A percentile compares a stretch with the other conserved stretches of the same genome.
These are phyloP conservation scores for Colletotrichum tabaci DNA, from an alignment of 2,329 filamentous ascomycete species.

Conservation along the genomic window DNA sequence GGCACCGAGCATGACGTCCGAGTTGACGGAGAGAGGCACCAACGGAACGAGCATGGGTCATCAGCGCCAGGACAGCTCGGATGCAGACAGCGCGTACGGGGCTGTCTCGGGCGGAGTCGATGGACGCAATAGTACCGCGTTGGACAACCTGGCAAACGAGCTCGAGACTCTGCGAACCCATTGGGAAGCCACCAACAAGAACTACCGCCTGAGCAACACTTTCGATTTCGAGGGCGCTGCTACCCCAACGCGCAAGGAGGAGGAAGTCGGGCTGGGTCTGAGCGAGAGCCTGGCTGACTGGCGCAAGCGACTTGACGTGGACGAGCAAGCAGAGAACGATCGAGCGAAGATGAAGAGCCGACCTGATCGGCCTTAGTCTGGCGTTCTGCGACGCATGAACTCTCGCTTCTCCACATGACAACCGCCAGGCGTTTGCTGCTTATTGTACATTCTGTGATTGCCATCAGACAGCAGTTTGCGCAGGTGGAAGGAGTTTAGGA, in stretches of 20 bases:
- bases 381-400: constrained; percentile 44
- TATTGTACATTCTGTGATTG: constrained; percentile 39
- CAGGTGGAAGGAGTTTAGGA: constrained; percentile 34
- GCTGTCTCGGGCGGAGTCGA: constrained; percentile 61
- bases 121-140: constrained; percentile 74
- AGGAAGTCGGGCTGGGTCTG: constrained; percentile 65
- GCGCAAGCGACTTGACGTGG: constrained; percentile 80
- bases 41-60: constrained; percentile 60
- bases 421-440: constrained; percentile 17
- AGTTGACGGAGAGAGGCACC: constrained; percentile 50
- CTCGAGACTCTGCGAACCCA: constrained; percentile 91
- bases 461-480: neutral
- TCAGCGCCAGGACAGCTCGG: constrained; percentile 69
- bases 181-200: constrained; percentile 97
- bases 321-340: constrained; percentile 51
- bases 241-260: constrained; percentile 56
- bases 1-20: constrained; percentile 67
- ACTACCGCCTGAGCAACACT: constrained; percentile 89
- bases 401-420: constrained; percentile 42
- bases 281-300: constrained; percentile 84
- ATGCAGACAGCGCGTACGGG: constrained; percentile 74
- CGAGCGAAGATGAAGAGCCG: constrained; percentile 42
- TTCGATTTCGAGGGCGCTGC: constrained; percentile 82
- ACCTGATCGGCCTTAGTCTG: constrained; percentile 43
- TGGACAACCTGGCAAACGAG: constrained; percentile 93